phyloP scores from a whole-genome alignment of 768 basidiomycete genomes.

The Hericium coralloides region DNA sequence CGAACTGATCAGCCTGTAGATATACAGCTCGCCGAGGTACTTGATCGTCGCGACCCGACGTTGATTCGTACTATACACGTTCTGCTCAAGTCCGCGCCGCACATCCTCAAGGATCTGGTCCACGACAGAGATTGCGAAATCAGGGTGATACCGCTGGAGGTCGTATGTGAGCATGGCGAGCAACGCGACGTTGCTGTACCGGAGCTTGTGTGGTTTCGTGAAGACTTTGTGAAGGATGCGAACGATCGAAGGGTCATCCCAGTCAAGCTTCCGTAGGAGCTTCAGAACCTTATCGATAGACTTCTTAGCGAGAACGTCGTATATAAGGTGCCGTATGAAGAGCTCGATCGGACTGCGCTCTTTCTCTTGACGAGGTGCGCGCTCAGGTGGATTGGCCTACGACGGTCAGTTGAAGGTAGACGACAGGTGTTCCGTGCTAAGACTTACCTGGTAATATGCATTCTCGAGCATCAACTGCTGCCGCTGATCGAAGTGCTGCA shows the following conservation, averaged over 20 bases:
- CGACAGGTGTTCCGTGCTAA: neutral
- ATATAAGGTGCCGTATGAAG: conserved; percentile 95
- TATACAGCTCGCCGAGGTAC: conserved; percentile 95
- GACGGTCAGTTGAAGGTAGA: conserved; percentile 5
- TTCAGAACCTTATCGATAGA: conserved; percentile 95
- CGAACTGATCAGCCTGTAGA: conserved; percentile 86
- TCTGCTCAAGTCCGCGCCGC: conserved; percentile 84
- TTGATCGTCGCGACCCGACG: conserved; percentile 85
- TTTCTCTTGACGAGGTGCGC: conserved; percentile 78
- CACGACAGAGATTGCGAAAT: conserved; percentile 80
- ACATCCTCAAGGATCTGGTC: conserved; percentile 95
- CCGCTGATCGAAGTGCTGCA: conserved; percentile 89
- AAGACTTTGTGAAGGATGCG: conserved; percentile 78
- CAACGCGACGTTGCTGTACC: conserved; percentile 80
- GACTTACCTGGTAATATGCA: conserved; percentile 89
- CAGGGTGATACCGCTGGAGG: conserved; percentile 85
- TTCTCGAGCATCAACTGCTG: conserved; percentile 90
- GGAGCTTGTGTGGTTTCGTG: conserved; percentile 98
- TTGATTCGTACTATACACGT: conserved; percentile 93
- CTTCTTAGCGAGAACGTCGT: conserved; percentile 86
- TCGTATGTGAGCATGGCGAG: conserved; percentile 95
- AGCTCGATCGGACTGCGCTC: conserved; percentile 78
- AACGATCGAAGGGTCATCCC: conserved; percentile 67
- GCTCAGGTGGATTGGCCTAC: conserved; percentile 95
- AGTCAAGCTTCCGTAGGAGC: conserved; percentile 87